These are phyloP conservation scores for Microbotryum saponariae DNA, from an alignment of 1,284 basidiomycete species.

Conservation along the genomic window DNA sequence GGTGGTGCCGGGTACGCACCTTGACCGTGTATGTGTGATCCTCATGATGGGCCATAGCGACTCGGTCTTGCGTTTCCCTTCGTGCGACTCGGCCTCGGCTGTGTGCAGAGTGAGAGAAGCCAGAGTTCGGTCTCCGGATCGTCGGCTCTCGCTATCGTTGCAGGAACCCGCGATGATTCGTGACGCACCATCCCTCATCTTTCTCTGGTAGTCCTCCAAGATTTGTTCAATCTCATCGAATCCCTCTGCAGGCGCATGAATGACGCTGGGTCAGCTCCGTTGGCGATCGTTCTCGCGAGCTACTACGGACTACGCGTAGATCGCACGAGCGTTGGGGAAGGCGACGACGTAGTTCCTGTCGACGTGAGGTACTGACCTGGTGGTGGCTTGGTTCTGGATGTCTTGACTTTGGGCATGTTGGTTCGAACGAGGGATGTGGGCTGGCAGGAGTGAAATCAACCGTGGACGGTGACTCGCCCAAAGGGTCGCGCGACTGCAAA, in stretches of 20 bases:
- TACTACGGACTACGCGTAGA: too few species aligned
- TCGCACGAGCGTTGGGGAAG: too few species aligned
- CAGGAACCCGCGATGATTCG: too few species aligned
- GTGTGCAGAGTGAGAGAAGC: neutral
- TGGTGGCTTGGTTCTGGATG: constrained; percentile 85
- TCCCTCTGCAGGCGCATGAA: constrained; percentile 56
- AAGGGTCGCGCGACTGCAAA: too few species aligned
- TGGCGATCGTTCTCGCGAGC: too few species aligned
- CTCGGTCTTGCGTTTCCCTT: constrained; percentile 95
- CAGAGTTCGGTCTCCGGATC: too few species aligned
- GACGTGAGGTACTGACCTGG: constrained; percentile 38
- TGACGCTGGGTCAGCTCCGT: too few species aligned
- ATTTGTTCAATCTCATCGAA: constrained; percentile 63
- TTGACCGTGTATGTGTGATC: constrained; percentile 85
- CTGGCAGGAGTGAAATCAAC: too few species aligned
- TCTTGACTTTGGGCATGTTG: constrained; percentile 89
- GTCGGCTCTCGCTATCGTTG: neutral
- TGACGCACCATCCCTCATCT: constrained; percentile 68
- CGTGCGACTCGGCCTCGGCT: constrained; percentile 93
- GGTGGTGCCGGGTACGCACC: constrained; percentile 3
- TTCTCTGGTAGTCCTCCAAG: constrained; percentile 37
- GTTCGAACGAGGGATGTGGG: too few species aligned
- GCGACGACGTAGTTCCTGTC: too few species aligned
- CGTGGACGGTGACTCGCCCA: too few species aligned
- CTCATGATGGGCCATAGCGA: constrained; percentile 99